These are phyloP conservation scores for Elsinoe australis DNA, from an alignment of 2,329 filamentous ascomycete species.

Conservation along the genomic window DNA sequence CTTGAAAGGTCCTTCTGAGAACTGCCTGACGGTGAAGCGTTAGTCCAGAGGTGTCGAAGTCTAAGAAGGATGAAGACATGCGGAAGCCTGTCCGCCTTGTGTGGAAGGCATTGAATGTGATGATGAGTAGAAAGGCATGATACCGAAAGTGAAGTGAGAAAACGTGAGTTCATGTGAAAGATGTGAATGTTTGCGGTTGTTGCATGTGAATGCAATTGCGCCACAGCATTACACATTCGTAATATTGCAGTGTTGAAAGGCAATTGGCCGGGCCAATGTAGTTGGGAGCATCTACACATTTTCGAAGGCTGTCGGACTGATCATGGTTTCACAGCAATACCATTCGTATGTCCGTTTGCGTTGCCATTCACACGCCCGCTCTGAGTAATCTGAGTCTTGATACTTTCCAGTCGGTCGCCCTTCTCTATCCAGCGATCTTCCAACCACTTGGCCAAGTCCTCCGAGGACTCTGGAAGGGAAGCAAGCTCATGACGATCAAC, in stretches of 20 bases:
- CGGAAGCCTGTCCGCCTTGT: neutral
- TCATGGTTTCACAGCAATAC: neutral
- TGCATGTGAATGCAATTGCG: too few species aligned
- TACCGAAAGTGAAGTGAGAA: too few species aligned
- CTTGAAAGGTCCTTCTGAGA: neutral
- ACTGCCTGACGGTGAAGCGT: neutral
- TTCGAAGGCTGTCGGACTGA: neutral
- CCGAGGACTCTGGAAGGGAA: constrained; percentile 26
- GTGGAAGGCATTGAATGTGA: too few species aligned
- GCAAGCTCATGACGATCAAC: constrained; percentile 28
- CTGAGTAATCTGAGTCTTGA: constrained; percentile 18
- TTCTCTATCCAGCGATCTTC: constrained; percentile 33
- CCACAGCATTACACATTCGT: too few species aligned
- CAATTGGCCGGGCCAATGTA: too few species aligned
- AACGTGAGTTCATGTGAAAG: too few species aligned
- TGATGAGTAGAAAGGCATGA: too few species aligned
- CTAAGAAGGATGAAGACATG: neutral
- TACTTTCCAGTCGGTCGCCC: constrained; percentile 28
- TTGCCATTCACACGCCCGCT: neutral
- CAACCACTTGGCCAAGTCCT: constrained; percentile 30
- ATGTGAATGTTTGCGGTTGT: too few species aligned
- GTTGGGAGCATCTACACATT: too few species aligned
- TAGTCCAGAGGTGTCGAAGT: neutral
- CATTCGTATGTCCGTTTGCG: neutral
- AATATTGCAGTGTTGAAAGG: too few species aligned